Percentiles rank a stretch among this genome's conserved stretches.
Conservation (phyloP, 345 rosid genomes). For the Salix arbutifolia region DNA sequence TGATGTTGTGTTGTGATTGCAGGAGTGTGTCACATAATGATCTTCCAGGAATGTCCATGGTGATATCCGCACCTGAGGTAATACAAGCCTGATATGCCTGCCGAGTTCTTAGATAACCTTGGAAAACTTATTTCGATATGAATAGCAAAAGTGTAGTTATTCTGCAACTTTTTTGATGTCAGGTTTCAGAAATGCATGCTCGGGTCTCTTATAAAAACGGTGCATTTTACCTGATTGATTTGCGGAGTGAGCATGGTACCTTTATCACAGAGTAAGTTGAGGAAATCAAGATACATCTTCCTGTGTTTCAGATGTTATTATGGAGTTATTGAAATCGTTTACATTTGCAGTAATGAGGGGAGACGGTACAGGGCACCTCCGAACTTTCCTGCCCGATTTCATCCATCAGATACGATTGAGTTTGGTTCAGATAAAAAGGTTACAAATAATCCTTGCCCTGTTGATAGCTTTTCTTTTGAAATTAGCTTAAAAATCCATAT, state of each 20-base stretch:
- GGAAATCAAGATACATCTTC: background rate
- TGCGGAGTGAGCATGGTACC: constrained; percentile 69
- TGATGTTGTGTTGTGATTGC: constrained; percentile 14
- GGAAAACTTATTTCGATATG: background rate
- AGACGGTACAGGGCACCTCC: constrained; percentile 47
- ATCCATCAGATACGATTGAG: constrained; percentile 51
- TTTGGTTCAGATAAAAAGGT: constrained; percentile 74
- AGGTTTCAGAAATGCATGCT: constrained; percentile 81
- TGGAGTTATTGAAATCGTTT: background rate
- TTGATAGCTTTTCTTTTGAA: background rate
- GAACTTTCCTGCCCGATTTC: constrained; percentile 51
- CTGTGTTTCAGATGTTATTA: background rate
- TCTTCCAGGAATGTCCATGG: constrained; percentile 50
- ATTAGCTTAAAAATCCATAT: background rate
- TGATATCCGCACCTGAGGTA: constrained; percentile 61
- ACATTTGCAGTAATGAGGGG: constrained; percentile 57
- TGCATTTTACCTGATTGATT: constrained; percentile 63
- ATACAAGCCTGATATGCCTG: background rate
- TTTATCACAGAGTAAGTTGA: constrained; percentile 65
- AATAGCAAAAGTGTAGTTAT: background rate
- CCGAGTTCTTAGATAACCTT: background rate
- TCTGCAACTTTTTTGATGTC: constrained; percentile 1
- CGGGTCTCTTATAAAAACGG: constrained; percentile 68
- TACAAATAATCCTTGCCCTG: background rate
- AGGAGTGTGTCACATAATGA: constrained; percentile 57